A percentile compares a stretch with the other conserved stretches of the same genome.
phyloP scores from a whole-genome alignment of 2,329 filamentous ascomycete genomes.

The Monosporascus ibericus region DNA sequence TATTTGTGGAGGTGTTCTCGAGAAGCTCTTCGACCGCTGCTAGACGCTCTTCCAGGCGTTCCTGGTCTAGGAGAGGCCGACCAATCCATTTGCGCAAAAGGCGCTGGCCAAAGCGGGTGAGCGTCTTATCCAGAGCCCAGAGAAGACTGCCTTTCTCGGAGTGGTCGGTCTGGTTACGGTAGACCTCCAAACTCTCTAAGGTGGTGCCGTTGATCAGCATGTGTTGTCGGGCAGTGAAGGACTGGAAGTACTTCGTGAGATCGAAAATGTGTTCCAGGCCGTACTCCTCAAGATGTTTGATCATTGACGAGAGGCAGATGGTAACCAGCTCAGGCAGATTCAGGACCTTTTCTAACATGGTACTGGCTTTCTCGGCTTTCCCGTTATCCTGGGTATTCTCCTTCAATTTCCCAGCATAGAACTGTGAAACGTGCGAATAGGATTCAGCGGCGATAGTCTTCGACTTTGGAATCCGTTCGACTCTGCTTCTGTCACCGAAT shows the following conservation, averaged over 20 bases:
- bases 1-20: constrained; percentile 56
- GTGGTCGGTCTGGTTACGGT: constrained; percentile 88
- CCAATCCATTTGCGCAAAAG: constrained; percentile 93
- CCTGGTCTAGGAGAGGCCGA: constrained; percentile 73
- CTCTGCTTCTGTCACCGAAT: constrained; percentile 82
- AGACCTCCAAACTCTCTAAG: constrained; percentile 87
- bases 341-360: constrained; percentile 78
- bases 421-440: constrained; percentile 83
- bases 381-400: constrained; percentile 44
- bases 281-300: constrained; percentile 85
- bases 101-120: constrained; percentile 82
- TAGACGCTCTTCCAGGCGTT: constrained; percentile 69
- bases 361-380: constrained; percentile 42
- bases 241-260: constrained; percentile 93
- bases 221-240: constrained; percentile 87
- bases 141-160: constrained; percentile 82
- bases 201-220: constrained; percentile 97
- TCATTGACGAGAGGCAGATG: constrained; percentile 93
- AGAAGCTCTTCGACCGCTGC: constrained; percentile 82
- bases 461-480: constrained; percentile 69
- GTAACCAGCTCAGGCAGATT: constrained; percentile 80
- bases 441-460: constrained; percentile 81
- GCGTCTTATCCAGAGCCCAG: constrained; percentile 91
- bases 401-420: constrained; percentile 84
- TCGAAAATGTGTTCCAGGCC: constrained; percentile 93